Conservation (phyloP, 192 early-diverging fungal genomes). For the Glomus cerebriforme region DNA sequence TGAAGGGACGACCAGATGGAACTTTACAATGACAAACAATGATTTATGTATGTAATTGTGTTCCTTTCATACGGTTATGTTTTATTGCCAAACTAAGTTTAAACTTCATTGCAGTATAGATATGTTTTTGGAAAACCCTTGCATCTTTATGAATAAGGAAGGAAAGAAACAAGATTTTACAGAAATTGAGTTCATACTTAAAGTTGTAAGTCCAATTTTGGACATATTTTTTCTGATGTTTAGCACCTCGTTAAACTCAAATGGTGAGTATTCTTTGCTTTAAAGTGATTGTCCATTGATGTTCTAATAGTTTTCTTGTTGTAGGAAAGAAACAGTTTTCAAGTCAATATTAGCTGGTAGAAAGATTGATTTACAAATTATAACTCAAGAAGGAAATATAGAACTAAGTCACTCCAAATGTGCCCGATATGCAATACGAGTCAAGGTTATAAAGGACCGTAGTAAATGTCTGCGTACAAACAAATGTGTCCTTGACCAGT, state of each 20-base stretch:
- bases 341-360: constrained; percentile 1
- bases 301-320: background rate
- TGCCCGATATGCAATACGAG: constrained; percentile 8
- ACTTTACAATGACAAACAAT: constrained; percentile 19
- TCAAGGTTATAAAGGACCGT: constrained; percentile 18
- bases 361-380: constrained; percentile 19
- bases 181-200: constrained; percentile 24
- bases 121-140: constrained; percentile 24
- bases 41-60: constrained; percentile 23
- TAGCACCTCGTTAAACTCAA: constrained; percentile 9
- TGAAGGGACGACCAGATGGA: background rate
- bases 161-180: constrained; percentile 5
- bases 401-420: constrained; percentile 27
- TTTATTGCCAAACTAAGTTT: background rate
- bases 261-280: constrained; percentile 30
- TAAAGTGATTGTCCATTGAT: constrained; percentile 11
- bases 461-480: constrained; percentile 25
- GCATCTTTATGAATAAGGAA: constrained; percentile 20
- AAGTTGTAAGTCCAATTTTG: background rate
- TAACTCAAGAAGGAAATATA: background rate
- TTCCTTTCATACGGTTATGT: constrained; percentile 13
- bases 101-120: constrained; percentile 24
- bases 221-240: constrained; percentile 8
- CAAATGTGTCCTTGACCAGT: constrained; percentile 22
- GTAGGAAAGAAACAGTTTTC: constrained; percentile 26